A percentile compares a stretch with the other conserved stretches of the same genome.
Conservation (phyloP, 148 eudicot genomes). For the Vaccinium darrowii region DNA sequence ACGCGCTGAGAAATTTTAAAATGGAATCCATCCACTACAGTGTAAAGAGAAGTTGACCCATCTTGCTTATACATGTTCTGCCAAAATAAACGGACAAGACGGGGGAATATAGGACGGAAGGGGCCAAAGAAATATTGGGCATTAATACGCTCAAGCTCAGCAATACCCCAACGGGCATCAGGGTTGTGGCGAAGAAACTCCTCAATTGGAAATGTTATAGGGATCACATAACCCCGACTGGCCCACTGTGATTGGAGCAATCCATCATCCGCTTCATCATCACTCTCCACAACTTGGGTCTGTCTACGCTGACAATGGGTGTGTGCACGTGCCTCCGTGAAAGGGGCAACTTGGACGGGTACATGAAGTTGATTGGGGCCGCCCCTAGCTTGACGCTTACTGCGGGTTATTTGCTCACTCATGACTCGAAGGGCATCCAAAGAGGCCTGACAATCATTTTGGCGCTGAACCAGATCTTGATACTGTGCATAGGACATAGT, state of each 20-base stretch:
- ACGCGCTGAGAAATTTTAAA: not conserved
- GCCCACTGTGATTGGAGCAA: not conserved
- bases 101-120: not conserved
- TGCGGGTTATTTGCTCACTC: not conserved
- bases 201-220: not conserved
- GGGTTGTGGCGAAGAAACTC: not conserved
- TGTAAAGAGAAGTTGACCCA: not conserved
- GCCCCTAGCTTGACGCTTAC: not conserved
- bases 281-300: not conserved
- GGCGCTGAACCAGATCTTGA: not conserved
- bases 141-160: not conserved
- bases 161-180: not conserved
- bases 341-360: not conserved
- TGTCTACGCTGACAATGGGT: not conserved
- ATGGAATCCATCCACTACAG: not conserved
- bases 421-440: not conserved
- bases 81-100: not conserved
- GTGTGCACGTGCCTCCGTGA: not conserved
- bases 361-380: not conserved
- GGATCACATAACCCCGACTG: not conserved
- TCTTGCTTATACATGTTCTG: not conserved
- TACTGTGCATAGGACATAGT: not conserved
- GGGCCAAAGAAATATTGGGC: slow-evolving; percentile 2
- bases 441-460: not conserved
- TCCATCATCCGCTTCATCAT: not conserved